These are phyloP conservation scores for Brettanomyces naardenensis DNA, from an alignment of 805 yeast species.

Conservation along the genomic window DNA sequence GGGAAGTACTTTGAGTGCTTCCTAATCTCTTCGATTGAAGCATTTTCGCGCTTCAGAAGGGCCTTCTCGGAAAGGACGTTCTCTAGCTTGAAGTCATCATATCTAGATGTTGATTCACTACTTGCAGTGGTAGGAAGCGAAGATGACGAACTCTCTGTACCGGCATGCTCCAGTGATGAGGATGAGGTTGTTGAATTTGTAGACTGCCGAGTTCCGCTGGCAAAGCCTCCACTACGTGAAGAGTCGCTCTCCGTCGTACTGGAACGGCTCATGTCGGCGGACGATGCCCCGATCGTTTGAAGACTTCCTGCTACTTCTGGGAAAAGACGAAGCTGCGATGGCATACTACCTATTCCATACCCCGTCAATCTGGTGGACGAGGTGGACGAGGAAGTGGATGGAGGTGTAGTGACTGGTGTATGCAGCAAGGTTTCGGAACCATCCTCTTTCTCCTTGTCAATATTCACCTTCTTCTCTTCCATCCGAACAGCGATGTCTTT, in stretches of 20 bases:
- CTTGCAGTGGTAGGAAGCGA: not conserved
- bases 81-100: conserved; percentile 12
- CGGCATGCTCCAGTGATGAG: not conserved
- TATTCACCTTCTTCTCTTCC: not conserved
- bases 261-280: conserved; percentile 15
- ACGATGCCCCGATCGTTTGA: conserved; percentile 19
- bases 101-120: not conserved
- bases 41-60: conserved; percentile 38
- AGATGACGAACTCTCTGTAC: not conserved
- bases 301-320: conserved; percentile 29
- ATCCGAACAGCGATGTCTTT: conserved; percentile 2
- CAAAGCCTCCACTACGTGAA: not conserved
- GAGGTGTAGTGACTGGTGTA: no score
- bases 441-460: conserved; percentile 1
- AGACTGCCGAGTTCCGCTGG: not conserved
- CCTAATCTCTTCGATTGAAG: conserved; percentile 30
- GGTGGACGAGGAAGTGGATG: not conserved
- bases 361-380: not conserved
- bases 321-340: conserved; percentile 49
- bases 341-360: conserved; percentile 21
- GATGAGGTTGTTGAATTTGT: not conserved
- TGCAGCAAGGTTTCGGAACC: no score
- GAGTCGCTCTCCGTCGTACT: conserved; percentile 6
- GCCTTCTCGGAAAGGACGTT: conserved; percentile 31
- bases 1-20: conserved; percentile 40